phyloP scores from a whole-genome alignment of 768 basidiomycete genomes.

The Lactarius evosmus region DNA sequence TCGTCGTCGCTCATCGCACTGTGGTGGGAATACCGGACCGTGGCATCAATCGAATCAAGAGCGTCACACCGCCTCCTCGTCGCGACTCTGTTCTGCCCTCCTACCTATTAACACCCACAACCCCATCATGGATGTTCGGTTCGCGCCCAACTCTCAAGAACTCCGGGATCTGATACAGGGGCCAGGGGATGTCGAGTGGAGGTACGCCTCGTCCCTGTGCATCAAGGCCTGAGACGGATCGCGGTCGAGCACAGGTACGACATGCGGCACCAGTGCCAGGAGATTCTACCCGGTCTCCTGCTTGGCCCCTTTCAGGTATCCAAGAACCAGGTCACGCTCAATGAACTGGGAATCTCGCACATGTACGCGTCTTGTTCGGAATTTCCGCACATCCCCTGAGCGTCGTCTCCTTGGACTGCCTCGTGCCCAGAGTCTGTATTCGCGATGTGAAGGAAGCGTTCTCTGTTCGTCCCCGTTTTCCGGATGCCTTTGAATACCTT shows the following conservation, averaged over 20 bases:
- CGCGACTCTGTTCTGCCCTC: slow-evolving; percentile 6
- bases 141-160: slow-evolving; percentile 24
- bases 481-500: slow-evolving; percentile 72
- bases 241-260: slow-evolving; percentile 60
- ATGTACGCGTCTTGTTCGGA: slow-evolving; percentile 48
- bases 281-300: slow-evolving; percentile 77
- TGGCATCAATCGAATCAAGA: slow-evolving; percentile 2
- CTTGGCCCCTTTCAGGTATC: slow-evolving; percentile 89
- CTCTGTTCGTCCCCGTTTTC: slow-evolving; percentile 83
- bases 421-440: slow-evolving; percentile 67
- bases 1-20: slow-evolving; percentile 22
- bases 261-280: slow-evolving; percentile 94
- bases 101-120: not conserved
- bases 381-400: slow-evolving; percentile 15
- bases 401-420: slow-evolving; percentile 3
- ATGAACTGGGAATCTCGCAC: slow-evolving; percentile 69
- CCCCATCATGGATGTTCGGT: slow-evolving; percentile 4
- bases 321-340: slow-evolving; percentile 71
- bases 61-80: slow-evolving; percentile 7
- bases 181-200: slow-evolving; percentile 82
- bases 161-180: slow-evolving; percentile 68
- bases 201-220: slow-evolving; percentile 42
- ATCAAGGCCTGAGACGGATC: slow-evolving; percentile 5
- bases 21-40: not conserved
- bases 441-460: slow-evolving; percentile 88